phyloP scores from a whole-genome alignment of 148 eudicot genomes.

The Rhododendron henanense region DNA sequence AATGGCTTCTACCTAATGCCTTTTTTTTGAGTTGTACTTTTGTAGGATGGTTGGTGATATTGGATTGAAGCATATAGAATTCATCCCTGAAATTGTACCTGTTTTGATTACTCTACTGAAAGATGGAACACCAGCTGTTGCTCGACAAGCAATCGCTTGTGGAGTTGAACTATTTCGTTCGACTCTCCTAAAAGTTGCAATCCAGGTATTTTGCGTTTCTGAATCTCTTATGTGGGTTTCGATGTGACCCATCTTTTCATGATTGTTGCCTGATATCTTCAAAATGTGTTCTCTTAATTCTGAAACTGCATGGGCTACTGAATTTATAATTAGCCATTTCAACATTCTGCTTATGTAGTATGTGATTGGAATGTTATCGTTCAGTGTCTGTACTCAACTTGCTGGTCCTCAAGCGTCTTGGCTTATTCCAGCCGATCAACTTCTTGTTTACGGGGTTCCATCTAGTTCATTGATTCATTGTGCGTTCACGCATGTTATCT shows the following conservation, averaged over 20 bases:
- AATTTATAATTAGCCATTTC: not conserved
- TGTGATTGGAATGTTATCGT: not conserved
- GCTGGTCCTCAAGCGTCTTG: not conserved
- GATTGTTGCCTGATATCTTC: not conserved
- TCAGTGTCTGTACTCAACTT: conserved; percentile 1
- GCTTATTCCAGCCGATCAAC: not conserved
- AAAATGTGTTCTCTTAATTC: not conserved
- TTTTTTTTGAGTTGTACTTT: not conserved
- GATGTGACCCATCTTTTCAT: not conserved
- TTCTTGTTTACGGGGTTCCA: not conserved
- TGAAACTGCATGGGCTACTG: conserved; percentile 1
- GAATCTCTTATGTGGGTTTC: not conserved
- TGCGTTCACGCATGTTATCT: not conserved
- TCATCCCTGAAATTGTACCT: conserved; percentile 70
- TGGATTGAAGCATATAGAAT: conserved; percentile 65
- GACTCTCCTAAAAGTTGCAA: conserved; percentile 60
- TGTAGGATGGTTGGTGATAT: conserved; percentile 75
- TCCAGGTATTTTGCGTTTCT: conserved; percentile 47
- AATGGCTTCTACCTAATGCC: not conserved
- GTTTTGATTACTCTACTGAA: conserved; percentile 47
- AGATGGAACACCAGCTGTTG: conserved; percentile 91
- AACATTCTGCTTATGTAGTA: not conserved
- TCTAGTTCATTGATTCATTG: not conserved
- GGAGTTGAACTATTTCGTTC: conserved; percentile 66
- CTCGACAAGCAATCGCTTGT: conserved; percentile 77